Evolutionary conservation across 2,329 filamentous ascomycete species (phyloP).

Genomic region (Stenocarpella maydis): DNA sequence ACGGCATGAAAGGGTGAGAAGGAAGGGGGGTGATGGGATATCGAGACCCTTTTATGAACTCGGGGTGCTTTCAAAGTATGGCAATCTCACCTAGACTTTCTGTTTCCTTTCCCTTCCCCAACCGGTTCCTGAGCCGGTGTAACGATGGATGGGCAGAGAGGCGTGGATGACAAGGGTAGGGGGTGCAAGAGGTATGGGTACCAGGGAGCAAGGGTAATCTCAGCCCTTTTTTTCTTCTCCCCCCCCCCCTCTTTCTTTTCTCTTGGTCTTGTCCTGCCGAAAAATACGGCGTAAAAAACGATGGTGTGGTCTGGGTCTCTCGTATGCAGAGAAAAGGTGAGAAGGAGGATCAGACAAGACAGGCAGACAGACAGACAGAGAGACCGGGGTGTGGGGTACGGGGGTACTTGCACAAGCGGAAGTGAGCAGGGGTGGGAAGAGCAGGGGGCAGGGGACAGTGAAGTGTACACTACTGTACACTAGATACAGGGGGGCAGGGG

Average conservation of each 20-base stretch:
- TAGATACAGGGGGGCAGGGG: too few relatives aligned
- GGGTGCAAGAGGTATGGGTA: neutral
- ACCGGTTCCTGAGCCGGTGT: conserved; percentile 12
- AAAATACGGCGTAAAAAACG: conserved; percentile 12
- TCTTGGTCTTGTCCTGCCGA: too few relatives aligned
- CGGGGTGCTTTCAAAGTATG: conserved; percentile 13
- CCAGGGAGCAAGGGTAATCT: neutral
- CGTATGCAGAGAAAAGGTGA: conserved; percentile 2
- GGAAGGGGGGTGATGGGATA: conserved; percentile 16
- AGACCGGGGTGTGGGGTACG: conserved; percentile 14
- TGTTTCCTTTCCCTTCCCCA: neutral
- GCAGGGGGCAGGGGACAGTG: neutral
- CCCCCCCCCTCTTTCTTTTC: too few relatives aligned
- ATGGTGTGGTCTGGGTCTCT: neutral
- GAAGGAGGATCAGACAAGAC: neutral
- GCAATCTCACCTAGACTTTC: too few relatives aligned
- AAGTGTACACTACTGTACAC: too few relatives aligned
- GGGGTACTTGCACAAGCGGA: neutral
- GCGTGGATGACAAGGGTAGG: neutral
- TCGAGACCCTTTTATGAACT: conserved; percentile 25
- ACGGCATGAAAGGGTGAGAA: neutral
- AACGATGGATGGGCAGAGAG: neutral
- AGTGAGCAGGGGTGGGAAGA: neutral
- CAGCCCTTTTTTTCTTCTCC: neutral
- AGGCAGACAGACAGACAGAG: neutral